Base-by-base conservation (phyloP, 169 alveolate species). In the Cryptosporidium sp. region DNA sequence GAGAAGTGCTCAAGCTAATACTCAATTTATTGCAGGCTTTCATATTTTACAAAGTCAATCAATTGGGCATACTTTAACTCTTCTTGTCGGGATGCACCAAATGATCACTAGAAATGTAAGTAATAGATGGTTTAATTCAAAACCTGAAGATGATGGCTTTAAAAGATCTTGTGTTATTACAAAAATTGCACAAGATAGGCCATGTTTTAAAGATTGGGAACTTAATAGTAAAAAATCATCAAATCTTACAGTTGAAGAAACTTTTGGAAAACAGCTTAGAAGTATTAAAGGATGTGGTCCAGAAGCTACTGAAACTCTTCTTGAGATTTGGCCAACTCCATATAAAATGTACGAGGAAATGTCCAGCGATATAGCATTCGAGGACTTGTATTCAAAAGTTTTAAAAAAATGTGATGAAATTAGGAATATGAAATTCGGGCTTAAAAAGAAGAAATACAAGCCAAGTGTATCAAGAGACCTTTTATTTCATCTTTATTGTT, bases 311-410 rank as follows among this genome's bases (percentile, higher is more conserved):
- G 94, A 84, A 65, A 91, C 95, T 7, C 91, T 95, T 23, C 87
- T 95, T 29, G 80, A 86, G 5, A 61, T 92, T 26, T 95, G 97
- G 97, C 96, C 97, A 33, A 94, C 97, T 9, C 97, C 97, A 8
- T 68, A 84, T 73, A 69, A 71, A 31, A 84, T 95, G 85, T 80
- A 62, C 51, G 70, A 80, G 41, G 89, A 58, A 23, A 80, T 80
- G 69, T 80, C 89, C 6, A 18, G 68, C 4, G 55, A 18, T 16
- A 26, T 26, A 7, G 26, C 67, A n/a, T 43, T 61, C 21, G 89
- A 80, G 2, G 59, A 43, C 18, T 33, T 61, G 26, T 52, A 71
- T 35, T 43, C 43, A 18, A 48, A 71, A 50, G 62, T 71, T 5
- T 8, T 50, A 2, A 71, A 55, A 48, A 71, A 51, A 37, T 71